A percentile compares a stretch with the other conserved stretches of the same genome.
phyloP scores from a whole-genome alignment of 2,329 filamentous ascomycete genomes.

The Hypocreales sp. region DNA sequence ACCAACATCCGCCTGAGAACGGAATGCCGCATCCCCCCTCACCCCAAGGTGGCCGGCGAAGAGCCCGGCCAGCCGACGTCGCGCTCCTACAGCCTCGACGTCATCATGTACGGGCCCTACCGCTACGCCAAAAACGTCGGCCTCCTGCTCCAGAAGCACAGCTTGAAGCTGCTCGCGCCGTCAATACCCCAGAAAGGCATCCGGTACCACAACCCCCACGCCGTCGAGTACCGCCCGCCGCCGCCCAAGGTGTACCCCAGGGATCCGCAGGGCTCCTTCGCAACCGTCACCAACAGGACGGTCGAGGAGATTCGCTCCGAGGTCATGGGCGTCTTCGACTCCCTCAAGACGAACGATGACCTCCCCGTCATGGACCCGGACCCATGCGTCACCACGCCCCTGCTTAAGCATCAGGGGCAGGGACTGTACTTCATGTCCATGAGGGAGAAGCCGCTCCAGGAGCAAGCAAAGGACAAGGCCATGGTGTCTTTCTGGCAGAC shows the following conservation, averaged over 20 bases:
- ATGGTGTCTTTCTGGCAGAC: conserved; percentile 67
- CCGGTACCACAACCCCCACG: conserved; percentile 65
- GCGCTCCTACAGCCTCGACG: conserved; percentile 43
- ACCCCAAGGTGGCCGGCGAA: conserved; percentile 49
- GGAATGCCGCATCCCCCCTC: conserved; percentile 53
- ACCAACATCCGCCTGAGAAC: conserved; percentile 50
- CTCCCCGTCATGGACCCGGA: conserved; percentile 59
- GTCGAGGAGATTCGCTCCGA: conserved; percentile 78
- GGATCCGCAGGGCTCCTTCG: conserved; percentile 11
- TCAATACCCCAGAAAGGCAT: conserved; percentile 51
- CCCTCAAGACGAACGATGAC: conserved; percentile 58
- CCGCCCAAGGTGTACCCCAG: conserved; percentile 17
- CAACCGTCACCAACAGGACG: conserved; percentile 37
- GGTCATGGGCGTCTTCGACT: conserved; percentile 77
- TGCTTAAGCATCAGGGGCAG: conserved; percentile 81
- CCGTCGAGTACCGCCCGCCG: conserved; percentile 28
- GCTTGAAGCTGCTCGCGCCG: conserved; percentile 52
- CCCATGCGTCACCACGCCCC: conserved; percentile 42
- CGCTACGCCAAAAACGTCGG: conserved; percentile 52
- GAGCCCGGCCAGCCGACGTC: conserved; percentile 47
- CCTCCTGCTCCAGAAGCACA: conserved; percentile 43
- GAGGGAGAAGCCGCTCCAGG: conserved; percentile 53
- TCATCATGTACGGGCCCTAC: conserved; percentile 68
- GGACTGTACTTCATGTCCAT: conserved; percentile 74
- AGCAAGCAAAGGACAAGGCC: conserved; percentile 40